Base-by-base conservation (phyloP, 768 basidiomycete genomes). In the Exsudoporus frostii region DNA sequence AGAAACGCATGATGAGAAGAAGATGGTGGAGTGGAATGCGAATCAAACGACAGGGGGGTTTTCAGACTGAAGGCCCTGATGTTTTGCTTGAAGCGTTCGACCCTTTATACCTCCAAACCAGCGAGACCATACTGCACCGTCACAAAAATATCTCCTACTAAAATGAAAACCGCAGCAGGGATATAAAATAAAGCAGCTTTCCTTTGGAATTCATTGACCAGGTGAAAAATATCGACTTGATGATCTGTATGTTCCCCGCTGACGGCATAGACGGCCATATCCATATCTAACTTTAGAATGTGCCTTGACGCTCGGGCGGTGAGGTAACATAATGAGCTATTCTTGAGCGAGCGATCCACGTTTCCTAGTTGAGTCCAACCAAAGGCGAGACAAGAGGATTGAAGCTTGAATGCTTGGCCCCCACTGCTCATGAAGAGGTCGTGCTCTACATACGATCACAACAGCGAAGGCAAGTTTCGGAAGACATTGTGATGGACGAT, bases 1-100 rank as follows among this genome's bases (percentile, higher is more conserved):
- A 14, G 33, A 57, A 45, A 32, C 39, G 56, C 56, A 54, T 57
- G 51, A 54, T 54, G 46, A 48, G n/a, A 27, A 1, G 20, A 36
- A 13, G 40, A 45, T 20, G 6, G 14, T 30, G 20, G 14, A n/a
- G 13, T 2, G 22, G 25, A 32, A 5, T 20, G 13, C 17, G 29
- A 46, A 42, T 19, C 4, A 38, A 30, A 48, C 38, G 34, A 32
- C 33, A 32, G 45, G 13, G 11, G 17, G 14, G 14, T 22, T 17
- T 41, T 41, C 11, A 24, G 37, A 45, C 25, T 11, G 49, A 39
- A 39, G 19, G 9, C 20, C 17, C 45, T 48, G 39, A 7, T 20
- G 1, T 11, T 32, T 39, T 32, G 13, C 33, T 32, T 13, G 11
- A 9, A 3, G n/a, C 14, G 11, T 40, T 40, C 27, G 2, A 15